A percentile compares a stretch with the other conserved stretches of the same genome.
phyloP scores from a whole-genome alignment of 2,329 filamentous ascomycete species.

The Hypoxylon sp. region DNA sequence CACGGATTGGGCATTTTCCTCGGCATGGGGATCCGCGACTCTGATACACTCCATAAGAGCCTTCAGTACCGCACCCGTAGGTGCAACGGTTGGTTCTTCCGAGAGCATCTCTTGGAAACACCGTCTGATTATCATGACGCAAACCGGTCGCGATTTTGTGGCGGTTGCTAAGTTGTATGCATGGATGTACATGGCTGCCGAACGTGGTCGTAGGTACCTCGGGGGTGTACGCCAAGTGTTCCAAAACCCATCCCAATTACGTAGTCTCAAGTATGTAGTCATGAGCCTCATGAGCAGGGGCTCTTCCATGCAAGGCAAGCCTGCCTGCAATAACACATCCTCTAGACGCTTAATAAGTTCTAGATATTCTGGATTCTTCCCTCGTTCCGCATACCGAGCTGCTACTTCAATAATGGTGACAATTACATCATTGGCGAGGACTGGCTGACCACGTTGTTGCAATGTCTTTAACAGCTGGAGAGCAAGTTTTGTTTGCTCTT shows the following conservation, averaged over 20 bases:
- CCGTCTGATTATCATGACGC: slow-evolving; percentile 58
- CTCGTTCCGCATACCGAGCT: slow-evolving; percentile 44
- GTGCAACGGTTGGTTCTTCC: slow-evolving; percentile 60
- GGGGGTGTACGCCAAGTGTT: slow-evolving; percentile 65
- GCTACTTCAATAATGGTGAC: slow-evolving; percentile 56
- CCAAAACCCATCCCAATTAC: slow-evolving; percentile 67
- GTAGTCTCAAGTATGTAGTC: slow-evolving; percentile 55
- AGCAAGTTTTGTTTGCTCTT: slow-evolving; percentile 50
- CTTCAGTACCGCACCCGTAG: slow-evolving; percentile 54
- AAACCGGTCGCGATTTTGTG: slow-evolving; percentile 54
- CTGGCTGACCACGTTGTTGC: slow-evolving; percentile 54
- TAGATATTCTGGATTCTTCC: slow-evolving; percentile 51
- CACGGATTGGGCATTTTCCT: slow-evolving; percentile 43
- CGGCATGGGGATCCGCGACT: slow-evolving; percentile 62
- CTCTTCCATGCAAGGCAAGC: slow-evolving; percentile 51
- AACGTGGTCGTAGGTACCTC: slow-evolving; percentile 58
- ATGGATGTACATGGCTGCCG: slow-evolving; percentile 62
- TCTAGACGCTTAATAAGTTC: slow-evolving; percentile 52
- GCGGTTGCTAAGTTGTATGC: slow-evolving; percentile 60
- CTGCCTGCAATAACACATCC: slow-evolving; percentile 51
- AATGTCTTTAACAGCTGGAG: slow-evolving; percentile 56
- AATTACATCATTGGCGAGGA: slow-evolving; percentile 59
- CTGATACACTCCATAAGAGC: slow-evolving; percentile 63
- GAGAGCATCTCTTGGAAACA: slow-evolving; percentile 67
- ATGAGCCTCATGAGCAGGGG: slow-evolving; percentile 53